Percentiles rank a stretch among this genome's conserved stretches.
phyloP scores from a whole-genome alignment of 495 filamentous ascomycete genomes.

The Lasiosphaeria hispida region DNA sequence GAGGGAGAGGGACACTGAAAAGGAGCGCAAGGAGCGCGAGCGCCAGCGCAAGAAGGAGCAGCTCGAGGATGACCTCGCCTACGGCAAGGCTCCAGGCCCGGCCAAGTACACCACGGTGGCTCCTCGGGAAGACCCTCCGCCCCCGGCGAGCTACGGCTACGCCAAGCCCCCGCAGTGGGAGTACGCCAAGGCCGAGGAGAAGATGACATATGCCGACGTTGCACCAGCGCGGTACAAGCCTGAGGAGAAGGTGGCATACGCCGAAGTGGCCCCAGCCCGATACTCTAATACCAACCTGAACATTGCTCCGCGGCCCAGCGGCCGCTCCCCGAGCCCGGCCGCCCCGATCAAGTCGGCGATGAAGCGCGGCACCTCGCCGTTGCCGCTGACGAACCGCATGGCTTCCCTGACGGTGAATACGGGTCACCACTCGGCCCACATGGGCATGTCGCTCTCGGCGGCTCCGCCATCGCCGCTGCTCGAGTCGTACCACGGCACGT shows the following conservation, averaged over 20 bases:
- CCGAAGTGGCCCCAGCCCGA: slow-evolving; percentile 34
- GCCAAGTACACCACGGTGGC: slow-evolving; percentile 22
- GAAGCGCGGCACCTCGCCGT: slow-evolving; percentile 45
- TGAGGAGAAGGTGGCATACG: slow-evolving; percentile 10
- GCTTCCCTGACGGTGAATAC: slow-evolving; percentile 44
- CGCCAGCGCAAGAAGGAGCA: slow-evolving; percentile 37
- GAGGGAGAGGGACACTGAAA: slow-evolving; percentile 32
- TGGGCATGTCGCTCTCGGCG: slow-evolving; percentile 44
- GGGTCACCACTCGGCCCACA: slow-evolving; percentile 35
- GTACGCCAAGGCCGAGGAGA: slow-evolving; percentile 46
- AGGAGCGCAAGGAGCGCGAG: slow-evolving; percentile 23
- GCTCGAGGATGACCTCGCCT: slow-evolving; percentile 46
- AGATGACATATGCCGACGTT: too few species aligned
- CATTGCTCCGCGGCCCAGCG: slow-evolving; percentile 22
- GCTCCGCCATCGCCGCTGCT: slow-evolving; percentile 79
- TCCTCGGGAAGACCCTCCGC: slow-evolving; percentile 25
- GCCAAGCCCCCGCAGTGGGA: slow-evolving; percentile 48
- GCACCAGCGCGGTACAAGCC: too few species aligned
- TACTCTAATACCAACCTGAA: slow-evolving; percentile 30
- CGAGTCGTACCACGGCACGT: slow-evolving; percentile 91
- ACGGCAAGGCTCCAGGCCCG: slow-evolving; percentile 36
- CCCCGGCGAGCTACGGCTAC: slow-evolving; percentile 40
- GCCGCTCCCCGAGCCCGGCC: slow-evolving; percentile 28
- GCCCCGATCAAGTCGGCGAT: slow-evolving; percentile 32
- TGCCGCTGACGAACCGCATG: slow-evolving; percentile 49